Conservation (phyloP, 139 green algal genomes). For the Bryopsis sp. region DNA sequence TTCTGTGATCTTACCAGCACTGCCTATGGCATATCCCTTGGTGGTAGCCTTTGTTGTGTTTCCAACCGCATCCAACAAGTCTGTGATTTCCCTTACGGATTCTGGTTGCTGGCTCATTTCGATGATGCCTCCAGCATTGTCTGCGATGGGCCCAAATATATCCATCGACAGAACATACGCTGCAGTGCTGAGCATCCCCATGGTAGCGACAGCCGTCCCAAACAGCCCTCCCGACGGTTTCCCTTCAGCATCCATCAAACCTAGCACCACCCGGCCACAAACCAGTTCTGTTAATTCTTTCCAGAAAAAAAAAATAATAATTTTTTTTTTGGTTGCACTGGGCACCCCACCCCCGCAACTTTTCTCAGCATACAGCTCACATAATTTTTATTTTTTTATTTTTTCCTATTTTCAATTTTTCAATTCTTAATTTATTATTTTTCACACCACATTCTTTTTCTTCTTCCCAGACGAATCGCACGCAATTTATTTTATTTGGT, state of each 20-base stretch:
- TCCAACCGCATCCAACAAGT: conserved; percentile 48
- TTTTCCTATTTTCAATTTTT: too few species aligned
- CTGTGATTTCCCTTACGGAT: conserved; percentile 47
- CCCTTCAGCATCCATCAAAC: conserved; percentile 1
- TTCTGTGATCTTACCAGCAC: conserved; percentile 25
- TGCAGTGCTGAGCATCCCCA: conserved; percentile 56
- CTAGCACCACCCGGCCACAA: too few species aligned
- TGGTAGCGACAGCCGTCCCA: conserved; percentile 35
- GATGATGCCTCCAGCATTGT: conserved; percentile 71
- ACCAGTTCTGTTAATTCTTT: too few species aligned
- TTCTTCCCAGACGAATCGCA: too few species aligned
- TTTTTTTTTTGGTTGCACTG: too few species aligned
- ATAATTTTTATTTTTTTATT: too few species aligned
- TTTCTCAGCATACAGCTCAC: too few species aligned
- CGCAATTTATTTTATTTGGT: too few species aligned
- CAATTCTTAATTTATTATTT: too few species aligned
- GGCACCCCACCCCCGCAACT: too few species aligned
- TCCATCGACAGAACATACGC: conserved; percentile 56
- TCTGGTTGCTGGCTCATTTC: conserved; percentile 51
- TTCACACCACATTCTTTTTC: too few species aligned
- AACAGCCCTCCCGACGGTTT: conserved; percentile 29
- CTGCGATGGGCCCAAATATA: conserved; percentile 56
- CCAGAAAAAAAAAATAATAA: too few species aligned
- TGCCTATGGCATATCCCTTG: conserved; percentile 66
- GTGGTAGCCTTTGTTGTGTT: conserved; percentile 63